A percentile compares a stretch with the other conserved stretches of the same genome.
Evolutionary conservation across 2,329 filamentous ascomycete species (phyloP).

Genomic region (Neofusicoccum sp.): DNA sequence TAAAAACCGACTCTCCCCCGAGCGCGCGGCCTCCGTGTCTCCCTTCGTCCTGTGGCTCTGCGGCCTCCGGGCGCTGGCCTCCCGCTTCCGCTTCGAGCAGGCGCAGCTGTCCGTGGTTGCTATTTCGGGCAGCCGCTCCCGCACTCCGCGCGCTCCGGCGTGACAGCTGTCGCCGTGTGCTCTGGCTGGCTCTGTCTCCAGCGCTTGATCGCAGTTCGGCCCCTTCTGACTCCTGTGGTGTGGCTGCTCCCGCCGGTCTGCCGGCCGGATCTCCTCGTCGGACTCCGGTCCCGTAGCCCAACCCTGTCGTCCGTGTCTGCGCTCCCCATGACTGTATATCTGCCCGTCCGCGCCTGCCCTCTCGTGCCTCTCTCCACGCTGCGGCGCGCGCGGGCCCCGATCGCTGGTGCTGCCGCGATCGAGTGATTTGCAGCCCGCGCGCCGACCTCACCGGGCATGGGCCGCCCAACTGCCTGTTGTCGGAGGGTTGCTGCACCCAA

Average conservation of each 20-base stretch:
- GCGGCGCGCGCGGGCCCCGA: too few relatives aligned
- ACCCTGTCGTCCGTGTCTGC: background rate
- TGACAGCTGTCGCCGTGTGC: background rate
- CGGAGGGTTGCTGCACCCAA: background rate
- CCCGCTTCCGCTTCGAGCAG: background rate
- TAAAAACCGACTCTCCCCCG: background rate
- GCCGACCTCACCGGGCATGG: background rate
- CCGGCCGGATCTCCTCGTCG: conserved; percentile 10
- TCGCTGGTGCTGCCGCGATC: background rate
- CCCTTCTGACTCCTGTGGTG: background rate
- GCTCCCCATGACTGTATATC: background rate
- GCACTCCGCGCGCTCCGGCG: background rate
- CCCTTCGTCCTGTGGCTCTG: background rate
- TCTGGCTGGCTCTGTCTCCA: background rate
- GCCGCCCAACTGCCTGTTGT: background rate
- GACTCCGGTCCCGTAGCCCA: background rate
- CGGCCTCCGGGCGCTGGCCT: background rate
- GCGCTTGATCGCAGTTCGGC: background rate
- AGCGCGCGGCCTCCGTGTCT: background rate
- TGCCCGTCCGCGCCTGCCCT: background rate
- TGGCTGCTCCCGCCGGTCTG: background rate
- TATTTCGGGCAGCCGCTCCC: background rate
- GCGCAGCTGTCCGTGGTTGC: background rate
- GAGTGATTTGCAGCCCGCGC: background rate
- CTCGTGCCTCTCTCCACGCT: too few relatives aligned